Evolutionary conservation across 176 grass and related monocot species (phyloP), one percentile per base, ranked within the genome.

Genomic region (Triticum monococcum): DNA sequence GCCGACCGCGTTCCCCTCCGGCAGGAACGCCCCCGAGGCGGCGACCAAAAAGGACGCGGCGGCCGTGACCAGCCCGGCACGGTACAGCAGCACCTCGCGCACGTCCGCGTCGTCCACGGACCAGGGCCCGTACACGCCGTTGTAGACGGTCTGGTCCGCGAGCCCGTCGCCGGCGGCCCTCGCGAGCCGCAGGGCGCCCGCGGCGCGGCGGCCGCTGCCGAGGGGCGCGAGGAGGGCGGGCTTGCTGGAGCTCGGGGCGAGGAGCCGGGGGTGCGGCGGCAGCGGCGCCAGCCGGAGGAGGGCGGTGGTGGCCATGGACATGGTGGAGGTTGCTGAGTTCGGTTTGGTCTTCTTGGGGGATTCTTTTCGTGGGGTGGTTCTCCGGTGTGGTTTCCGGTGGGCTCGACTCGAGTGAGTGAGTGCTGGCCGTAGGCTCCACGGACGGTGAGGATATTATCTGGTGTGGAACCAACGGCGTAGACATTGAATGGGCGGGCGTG

Each of bases 61-160:
- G 63, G 89, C 83, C 37, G 89, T 90, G 26, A 98, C 91, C 69
- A 98, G 66, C 41, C 95, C 95, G 77, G 91, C 93, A 32, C 95
- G 85, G 74, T 98, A 98, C 36, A 91, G 88, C 54, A 98, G 25
- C 11, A 97, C 94, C 92, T 95, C 91, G 26, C 92, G 89, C 77
- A 95, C 87, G 65, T 98, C 95, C 1, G 89, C 75, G 35, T 88
- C 77, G 18, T 98, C 89, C 17, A 98, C 91, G n/a, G 89, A 87
- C 95, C 92, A 97, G 2, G 95, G 91, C 18, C 91, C 92, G 87
- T 98, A 98, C 5, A 85, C 79, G 36, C 95, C 89, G 72, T 80
- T 64, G 66, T 95, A 95, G 2, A 98, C 93, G 8, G 64, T 88
- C 45, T 78, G 26, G 13, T 67, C 64, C 5, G 12, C 28, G 2